A percentile compares a stretch with the other conserved stretches of the same genome.
phyloP scores from a whole-genome alignment of 192 early-diverging fungal genomes.

The Gigaspora rosea region DNA sequence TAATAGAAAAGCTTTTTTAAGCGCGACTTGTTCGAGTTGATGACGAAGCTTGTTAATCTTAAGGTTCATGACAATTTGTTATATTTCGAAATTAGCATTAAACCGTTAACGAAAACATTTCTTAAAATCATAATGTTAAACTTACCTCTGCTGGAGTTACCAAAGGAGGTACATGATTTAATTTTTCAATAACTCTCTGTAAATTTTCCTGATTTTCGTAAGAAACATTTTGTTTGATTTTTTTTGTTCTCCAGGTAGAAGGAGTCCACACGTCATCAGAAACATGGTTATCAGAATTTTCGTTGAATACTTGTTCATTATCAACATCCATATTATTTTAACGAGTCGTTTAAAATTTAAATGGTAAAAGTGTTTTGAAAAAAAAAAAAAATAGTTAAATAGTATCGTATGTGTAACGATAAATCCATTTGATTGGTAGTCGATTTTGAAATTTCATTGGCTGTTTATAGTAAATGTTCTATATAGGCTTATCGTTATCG shows the following conservation, averaged over 20 bases:
- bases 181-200: slow-evolving; percentile 69
- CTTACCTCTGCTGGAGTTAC: slow-evolving; percentile 83
- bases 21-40: slow-evolving; percentile 87
- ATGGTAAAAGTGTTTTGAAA: too few relatives aligned
- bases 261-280: slow-evolving; percentile 61
- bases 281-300: slow-evolving; percentile 26
- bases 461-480: too few relatives aligned
- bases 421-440: too few relatives aligned
- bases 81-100: background rate
- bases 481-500: too few relatives aligned
- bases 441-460: too few relatives aligned
- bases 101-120: background rate
- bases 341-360: too few relatives aligned
- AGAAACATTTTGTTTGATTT: slow-evolving; percentile 85
- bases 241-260: slow-evolving; percentile 70
- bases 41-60: slow-evolving; percentile 79
- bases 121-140: background rate
- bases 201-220: slow-evolving; percentile 80
- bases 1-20: slow-evolving; percentile 89
- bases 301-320: background rate
- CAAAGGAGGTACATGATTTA: slow-evolving; percentile 83
- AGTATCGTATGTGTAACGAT: too few relatives aligned
- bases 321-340: too few relatives aligned
- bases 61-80: background rate
- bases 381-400: too few relatives aligned